A percentile compares a stretch with the other conserved stretches of the same genome.
Conservation (phyloP, 169 alveolate genomes). For the Plasmodium gonderi region DNA sequence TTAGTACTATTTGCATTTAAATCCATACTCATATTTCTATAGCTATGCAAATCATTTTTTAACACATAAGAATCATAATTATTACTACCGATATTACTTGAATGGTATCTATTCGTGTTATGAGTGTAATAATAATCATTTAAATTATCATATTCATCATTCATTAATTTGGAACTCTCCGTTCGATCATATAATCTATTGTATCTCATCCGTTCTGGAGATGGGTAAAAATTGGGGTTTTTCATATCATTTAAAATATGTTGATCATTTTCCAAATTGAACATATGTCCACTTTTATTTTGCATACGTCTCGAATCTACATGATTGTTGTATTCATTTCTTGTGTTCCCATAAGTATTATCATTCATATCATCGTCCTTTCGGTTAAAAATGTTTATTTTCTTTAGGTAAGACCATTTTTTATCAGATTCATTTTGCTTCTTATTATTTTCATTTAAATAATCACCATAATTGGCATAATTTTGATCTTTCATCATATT, state of each 20-base stretch:
- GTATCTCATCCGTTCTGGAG: slow-evolving; percentile 24
- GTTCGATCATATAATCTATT: slow-evolving; percentile 27
- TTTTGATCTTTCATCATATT: neutral
- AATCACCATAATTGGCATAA: slow-evolving; percentile 8
- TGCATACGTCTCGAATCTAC: neutral
- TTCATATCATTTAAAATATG: slow-evolving; percentile 33
- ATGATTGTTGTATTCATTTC: neutral
- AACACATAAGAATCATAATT: slow-evolving; percentile 23
- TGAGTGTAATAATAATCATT: neutral
- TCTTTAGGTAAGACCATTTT: slow-evolving; percentile 57
- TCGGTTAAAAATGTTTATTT: slow-evolving; percentile 33
- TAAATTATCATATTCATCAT: slow-evolving; percentile 11
- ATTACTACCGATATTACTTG: neutral
- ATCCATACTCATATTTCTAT: slow-evolving; percentile 21
- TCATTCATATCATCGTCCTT: slow-evolving; percentile 17
- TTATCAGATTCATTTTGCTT: slow-evolving; percentile 35
- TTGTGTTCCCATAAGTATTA: neutral
- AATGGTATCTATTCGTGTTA: neutral
- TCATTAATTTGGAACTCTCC: slow-evolving; percentile 9
- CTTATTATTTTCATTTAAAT: slow-evolving; percentile 16
- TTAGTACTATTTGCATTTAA: neutral
- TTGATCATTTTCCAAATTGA: slow-evolving; percentile 23
- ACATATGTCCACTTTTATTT: slow-evolving; percentile 12
- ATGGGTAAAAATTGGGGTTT: slow-evolving; percentile 18
- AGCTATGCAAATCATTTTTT: slow-evolving; percentile 47